phyloP scores from a whole-genome alignment of 306 rosid species.

The Alnus glutinosa region DNA sequence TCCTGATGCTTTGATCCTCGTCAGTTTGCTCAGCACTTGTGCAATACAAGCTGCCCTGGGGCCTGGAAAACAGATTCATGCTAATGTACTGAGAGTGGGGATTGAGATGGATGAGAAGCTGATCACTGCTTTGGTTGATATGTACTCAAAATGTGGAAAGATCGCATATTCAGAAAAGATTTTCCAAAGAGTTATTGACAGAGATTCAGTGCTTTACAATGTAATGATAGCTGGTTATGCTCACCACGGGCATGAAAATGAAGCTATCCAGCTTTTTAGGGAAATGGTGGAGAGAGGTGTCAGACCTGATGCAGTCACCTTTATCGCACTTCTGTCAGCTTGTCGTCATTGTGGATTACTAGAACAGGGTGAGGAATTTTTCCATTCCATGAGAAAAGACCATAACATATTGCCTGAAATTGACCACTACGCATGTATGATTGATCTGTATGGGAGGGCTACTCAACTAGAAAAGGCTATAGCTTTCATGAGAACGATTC shows the following conservation, averaged over 20 bases:
- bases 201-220: conserved; percentile 60
- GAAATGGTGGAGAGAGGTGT: conserved; percentile 55
- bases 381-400: conserved; percentile 58
- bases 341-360: conserved; percentile 69
- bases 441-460: conserved; percentile 82
- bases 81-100: conserved; percentile 50
- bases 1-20: conserved; percentile 50
- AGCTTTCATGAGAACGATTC: conserved; percentile 56
- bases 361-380: conserved; percentile 59
- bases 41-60: conserved; percentile 62
- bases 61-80: conserved; percentile 76
- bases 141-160: conserved; percentile 85
- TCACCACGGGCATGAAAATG: conserved; percentile 63
- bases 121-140: conserved; percentile 64
- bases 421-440: conserved; percentile 80
- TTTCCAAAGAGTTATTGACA: conserved; percentile 36
- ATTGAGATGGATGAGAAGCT: conserved; percentile 52
- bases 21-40: conserved; percentile 66
- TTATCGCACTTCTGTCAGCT: conserved; percentile 71
- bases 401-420: conserved; percentile 53
- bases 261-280: conserved; percentile 56
- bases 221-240: conserved; percentile 81
- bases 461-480: conserved; percentile 58
- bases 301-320: conserved; percentile 65
- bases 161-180: conserved; percentile 53